phyloP scores from a whole-genome alignment of 2,329 filamentous ascomycete genomes.

The Xylariaceae sp. region DNA sequence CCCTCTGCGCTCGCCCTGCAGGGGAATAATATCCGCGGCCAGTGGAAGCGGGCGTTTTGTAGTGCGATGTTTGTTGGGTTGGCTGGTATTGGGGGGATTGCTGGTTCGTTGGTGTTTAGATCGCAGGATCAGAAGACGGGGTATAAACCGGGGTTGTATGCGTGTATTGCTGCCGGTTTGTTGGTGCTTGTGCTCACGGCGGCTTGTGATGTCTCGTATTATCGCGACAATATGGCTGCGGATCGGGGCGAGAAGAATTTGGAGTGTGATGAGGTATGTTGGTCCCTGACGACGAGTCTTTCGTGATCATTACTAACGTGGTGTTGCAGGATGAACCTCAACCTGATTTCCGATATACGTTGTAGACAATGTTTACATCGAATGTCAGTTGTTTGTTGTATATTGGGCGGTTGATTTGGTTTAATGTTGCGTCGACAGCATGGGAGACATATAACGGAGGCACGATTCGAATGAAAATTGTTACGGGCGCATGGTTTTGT shows the following conservation, averaged over 20 bases:
- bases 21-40: slow-evolving; percentile 81
- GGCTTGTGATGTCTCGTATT: slow-evolving; percentile 39
- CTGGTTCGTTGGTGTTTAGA: slow-evolving; percentile 67
- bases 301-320: not conserved
- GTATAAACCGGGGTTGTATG: slow-evolving; percentile 52
- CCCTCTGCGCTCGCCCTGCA: slow-evolving; percentile 73
- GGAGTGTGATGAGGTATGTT: slow-evolving; percentile 46
- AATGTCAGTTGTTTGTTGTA: not conserved
- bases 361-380: slow-evolving; percentile 23
- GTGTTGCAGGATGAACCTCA: slow-evolving; percentile 35
- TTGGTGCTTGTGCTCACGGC: slow-evolving; percentile 43
- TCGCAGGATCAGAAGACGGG: slow-evolving; percentile 44
- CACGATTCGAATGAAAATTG: not conserved
- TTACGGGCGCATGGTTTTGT: not conserved
- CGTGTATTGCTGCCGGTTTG: slow-evolving; percentile 47
- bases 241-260: slow-evolving; percentile 49
- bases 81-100: slow-evolving; percentile 74
- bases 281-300: not conserved
- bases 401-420: too few species aligned
- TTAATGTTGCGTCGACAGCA: slow-evolving; percentile 8
- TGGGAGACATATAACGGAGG: too few species aligned
- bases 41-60: slow-evolving; percentile 82
- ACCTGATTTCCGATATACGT: slow-evolving; percentile 38
- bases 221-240: slow-evolving; percentile 43
- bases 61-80: slow-evolving; percentile 70